Percentiles rank a stretch among this genome's conserved stretches.
Evolutionary conservation across 768 basidiomycete species (phyloP).

Genomic region (Mycena capillaripes): DNA sequence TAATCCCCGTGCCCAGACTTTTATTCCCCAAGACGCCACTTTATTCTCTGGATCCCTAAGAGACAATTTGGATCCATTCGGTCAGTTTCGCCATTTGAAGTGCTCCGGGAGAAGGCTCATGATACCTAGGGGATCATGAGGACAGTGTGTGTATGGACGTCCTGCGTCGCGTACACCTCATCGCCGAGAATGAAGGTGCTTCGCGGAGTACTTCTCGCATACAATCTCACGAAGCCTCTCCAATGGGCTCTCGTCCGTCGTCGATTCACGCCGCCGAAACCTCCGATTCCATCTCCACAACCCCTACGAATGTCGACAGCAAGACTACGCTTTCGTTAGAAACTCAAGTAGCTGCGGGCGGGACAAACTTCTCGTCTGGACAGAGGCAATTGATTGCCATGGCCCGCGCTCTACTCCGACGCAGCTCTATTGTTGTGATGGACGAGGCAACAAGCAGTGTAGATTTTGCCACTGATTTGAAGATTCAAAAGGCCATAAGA

Average conservation of each 20-base stretch:
- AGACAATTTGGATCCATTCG: conserved; percentile 36
- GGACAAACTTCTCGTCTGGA: conserved; percentile 93
- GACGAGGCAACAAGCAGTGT: conserved; percentile 92
- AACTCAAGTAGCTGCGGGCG: conserved; percentile 88
- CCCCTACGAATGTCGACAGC: conserved; percentile 71
- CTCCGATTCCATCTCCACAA: conserved; percentile 36
- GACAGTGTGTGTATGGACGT: conserved; percentile 88
- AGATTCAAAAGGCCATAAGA: conserved; percentile 90
- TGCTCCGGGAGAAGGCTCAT: neutral
- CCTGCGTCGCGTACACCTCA: conserved; percentile 85
- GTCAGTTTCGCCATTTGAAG: neutral
- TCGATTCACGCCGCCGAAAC: too few species aligned
- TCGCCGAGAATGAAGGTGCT: conserved; percentile 64
- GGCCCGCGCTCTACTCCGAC: conserved; percentile 83
- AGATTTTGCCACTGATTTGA: conserved; percentile 86
- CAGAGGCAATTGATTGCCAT: conserved; percentile 91
- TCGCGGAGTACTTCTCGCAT: conserved; percentile 61
- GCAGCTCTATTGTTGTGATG: conserved; percentile 80
- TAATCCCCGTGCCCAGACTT: conserved; percentile 63
- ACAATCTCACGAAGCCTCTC: too few species aligned
- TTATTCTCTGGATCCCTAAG: conserved; percentile 71
- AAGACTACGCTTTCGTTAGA: conserved; percentile 76
- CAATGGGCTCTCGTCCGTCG: too few species aligned
- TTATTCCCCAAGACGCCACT: conserved; percentile 68
- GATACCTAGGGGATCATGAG: conserved; percentile 82